A percentile compares a stretch with the other conserved stretches of the same genome.
Evolutionary conservation across 176 grass and related monocot genomes (phyloP).

Genomic region (Cenchrus purpureus): DNA sequence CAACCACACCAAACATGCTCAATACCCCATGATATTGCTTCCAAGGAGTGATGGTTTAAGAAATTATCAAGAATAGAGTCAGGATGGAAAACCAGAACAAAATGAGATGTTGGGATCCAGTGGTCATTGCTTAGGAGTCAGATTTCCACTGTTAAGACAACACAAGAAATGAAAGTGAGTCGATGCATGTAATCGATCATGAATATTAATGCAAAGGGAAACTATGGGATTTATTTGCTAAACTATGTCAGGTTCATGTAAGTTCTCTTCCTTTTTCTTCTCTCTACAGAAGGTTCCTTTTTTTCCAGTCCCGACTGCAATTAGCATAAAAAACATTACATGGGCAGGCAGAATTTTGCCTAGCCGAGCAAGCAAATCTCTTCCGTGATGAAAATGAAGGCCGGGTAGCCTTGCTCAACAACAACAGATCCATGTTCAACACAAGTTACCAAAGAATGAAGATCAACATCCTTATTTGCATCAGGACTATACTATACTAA

Average conservation of each 20-base stretch:
- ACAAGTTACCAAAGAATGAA: slow-evolving; percentile 46
- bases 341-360: slow-evolving; percentile 9
- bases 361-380: slow-evolving; percentile 1
- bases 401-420: slow-evolving; percentile 20
- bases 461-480: slow-evolving; percentile 25
- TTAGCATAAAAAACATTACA: not conserved
- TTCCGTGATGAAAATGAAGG: not conserved
- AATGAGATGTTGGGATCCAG: too few species aligned
- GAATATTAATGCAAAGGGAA: too few species aligned
- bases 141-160: too few species aligned
- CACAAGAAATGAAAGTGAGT: too few species aligned
- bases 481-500: slow-evolving; percentile 36
- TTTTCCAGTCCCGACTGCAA: not conserved
- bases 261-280: not conserved
- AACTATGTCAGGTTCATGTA: slow-evolving; percentile 7
- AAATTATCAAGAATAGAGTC: too few species aligned
- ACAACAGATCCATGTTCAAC: slow-evolving; percentile 32
- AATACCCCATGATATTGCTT: too few species aligned
- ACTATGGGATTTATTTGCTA: not conserved
- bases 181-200: too few species aligned
- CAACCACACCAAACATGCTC: too few species aligned
- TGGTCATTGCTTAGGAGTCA: too few species aligned
- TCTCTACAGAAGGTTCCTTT: slow-evolving; percentile 18
- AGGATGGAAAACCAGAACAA: too few species aligned
- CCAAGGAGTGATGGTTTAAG: too few species aligned